Base-by-base conservation (phyloP, 768 basidiomycete species). In the Podaxis sp. region DNA sequence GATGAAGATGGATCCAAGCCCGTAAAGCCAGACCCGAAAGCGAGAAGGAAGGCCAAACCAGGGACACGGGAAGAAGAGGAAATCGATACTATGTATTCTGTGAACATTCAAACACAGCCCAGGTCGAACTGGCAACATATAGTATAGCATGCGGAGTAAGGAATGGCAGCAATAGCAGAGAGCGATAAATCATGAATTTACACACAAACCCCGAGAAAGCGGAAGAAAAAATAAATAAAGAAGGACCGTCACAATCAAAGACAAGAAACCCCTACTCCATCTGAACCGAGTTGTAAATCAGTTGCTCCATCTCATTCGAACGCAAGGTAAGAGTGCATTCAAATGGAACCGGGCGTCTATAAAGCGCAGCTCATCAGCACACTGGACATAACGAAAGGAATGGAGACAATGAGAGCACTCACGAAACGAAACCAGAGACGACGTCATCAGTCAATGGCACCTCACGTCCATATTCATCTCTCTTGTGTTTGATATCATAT, bases 401-500 rank as follows among this genome's bases (percentile, higher is more conserved):
- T 16, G 21, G 11, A 9, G 21, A 2, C 7, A 32, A 55, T 23
- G 23, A 9, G 5, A 23, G 10, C 11, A 61, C 61, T 56, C 32
- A 62, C 61, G 50, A 52, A 16, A 62, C 27, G 16, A 53, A 50
- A 21, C 54, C 61, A 42, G 48, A 38, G 10, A 28, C 38, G 21
- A 62, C 50, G 16, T 65, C 58, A 21, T 51, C 35, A 7, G 42
- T 53, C 6, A 62, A 9, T 2, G 57, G 50, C 18, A 62, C 38
- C 21, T 32, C 32, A 27, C 38, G 37, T 13, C 61, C 64, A 9
- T n/a, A 42, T 5, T 52, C 58, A 27, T 65, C 64, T 35, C 58
- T 61, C 4, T 38, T 50, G 4, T 57, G 53, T 10, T 18, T 38
- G 40, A 65, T 51, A 46, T 62, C 42, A 53, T 56, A 65, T 9